A percentile compares a stretch with the other conserved stretches of the same genome.
phyloP scores from a whole-genome alignment of 1,284 basidiomycete species.

The Cryptococcus depauperatus region DNA sequence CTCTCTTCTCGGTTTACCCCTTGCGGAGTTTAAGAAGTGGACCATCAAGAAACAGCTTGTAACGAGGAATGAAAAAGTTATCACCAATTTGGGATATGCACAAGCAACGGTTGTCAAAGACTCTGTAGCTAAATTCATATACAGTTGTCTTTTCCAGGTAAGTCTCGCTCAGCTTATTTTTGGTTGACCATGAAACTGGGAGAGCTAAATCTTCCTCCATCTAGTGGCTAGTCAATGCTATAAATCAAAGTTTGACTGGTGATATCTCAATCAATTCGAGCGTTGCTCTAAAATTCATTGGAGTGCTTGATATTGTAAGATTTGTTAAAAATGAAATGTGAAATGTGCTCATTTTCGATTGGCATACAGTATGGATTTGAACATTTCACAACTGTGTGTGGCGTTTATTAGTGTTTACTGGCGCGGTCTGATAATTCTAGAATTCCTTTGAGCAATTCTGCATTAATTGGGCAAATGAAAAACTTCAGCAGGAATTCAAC shows the following conservation, averaged over 20 bases:
- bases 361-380: constrained; percentile 70
- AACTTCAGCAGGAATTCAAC: constrained; percentile 94
- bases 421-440: constrained; percentile 28
- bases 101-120: constrained; percentile 95
- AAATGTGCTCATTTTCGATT: constrained; percentile 1
- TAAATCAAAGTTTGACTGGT: constrained; percentile 91
- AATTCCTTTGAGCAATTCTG: constrained; percentile 99
- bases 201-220: neutral
- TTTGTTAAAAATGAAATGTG: constrained; percentile 3
- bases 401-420: neutral
- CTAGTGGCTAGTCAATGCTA: constrained; percentile 91
- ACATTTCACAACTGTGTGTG: constrained; percentile 77
- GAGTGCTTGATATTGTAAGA: constrained; percentile 74
- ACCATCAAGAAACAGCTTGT: constrained; percentile 95
- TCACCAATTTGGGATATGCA: constrained; percentile 72
- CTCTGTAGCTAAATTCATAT: constrained; percentile 96
- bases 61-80: constrained; percentile 91
- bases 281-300: constrained; percentile 93
- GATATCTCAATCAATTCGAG: constrained; percentile 78
- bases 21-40: constrained; percentile 98
- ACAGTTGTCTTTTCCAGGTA: constrained; percentile 84
- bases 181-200: neutral
- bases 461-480: constrained; percentile 99
- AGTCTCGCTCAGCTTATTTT: constrained; percentile 13
- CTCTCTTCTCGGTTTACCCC: constrained; percentile 79